Percentiles rank a stretch among this genome's conserved stretches.
Evolutionary conservation across 768 basidiomycete species (phyloP).

Genomic region (Termitomyces sp.): DNA sequence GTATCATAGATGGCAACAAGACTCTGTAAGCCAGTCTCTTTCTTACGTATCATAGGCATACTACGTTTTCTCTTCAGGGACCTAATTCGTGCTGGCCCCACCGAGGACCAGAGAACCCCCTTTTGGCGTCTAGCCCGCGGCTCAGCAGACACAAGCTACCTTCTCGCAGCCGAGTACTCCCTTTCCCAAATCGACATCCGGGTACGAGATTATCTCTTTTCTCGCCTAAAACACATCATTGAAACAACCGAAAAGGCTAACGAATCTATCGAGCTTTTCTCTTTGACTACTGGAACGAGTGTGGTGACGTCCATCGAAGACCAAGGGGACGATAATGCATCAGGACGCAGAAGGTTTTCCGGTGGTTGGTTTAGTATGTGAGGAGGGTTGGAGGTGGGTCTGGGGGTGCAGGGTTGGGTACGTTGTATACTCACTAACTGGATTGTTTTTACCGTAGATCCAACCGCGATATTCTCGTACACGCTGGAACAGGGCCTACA

Average conservation of each 20-base stretch:
- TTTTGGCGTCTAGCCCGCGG: constrained; percentile 53
- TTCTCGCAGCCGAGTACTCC: constrained; percentile 41
- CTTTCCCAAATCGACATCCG: constrained; percentile 50
- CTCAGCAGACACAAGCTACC: constrained; percentile 28
- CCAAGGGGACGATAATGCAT: constrained; percentile 48
- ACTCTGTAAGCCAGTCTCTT: constrained; percentile 32
- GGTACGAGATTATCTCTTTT: constrained; percentile 30
- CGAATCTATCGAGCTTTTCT: constrained; percentile 27
- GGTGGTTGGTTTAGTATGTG: constrained; percentile 65
- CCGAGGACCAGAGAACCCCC: constrained; percentile 17
- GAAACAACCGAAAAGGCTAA: constrained; percentile 22
- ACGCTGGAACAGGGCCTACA: constrained; percentile 85
- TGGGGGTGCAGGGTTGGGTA: constrained; percentile 23
- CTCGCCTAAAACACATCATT: neutral
- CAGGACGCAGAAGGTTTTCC: constrained; percentile 96
- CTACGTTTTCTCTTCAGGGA: constrained; percentile 3
- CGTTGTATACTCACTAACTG: neutral
- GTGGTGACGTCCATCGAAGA: constrained; percentile 53
- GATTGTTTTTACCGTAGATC: constrained; percentile 33
- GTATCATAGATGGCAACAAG: constrained; percentile 14
- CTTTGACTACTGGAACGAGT: constrained; percentile 24
- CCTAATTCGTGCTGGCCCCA: constrained; percentile 1
- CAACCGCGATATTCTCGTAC: constrained; percentile 75
- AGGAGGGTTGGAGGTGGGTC: constrained; percentile 11
- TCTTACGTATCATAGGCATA: too few relatives aligned